phyloP scores from a whole-genome alignment of 176 grass and related monocot species.

The Saccharum officinarum region DNA sequence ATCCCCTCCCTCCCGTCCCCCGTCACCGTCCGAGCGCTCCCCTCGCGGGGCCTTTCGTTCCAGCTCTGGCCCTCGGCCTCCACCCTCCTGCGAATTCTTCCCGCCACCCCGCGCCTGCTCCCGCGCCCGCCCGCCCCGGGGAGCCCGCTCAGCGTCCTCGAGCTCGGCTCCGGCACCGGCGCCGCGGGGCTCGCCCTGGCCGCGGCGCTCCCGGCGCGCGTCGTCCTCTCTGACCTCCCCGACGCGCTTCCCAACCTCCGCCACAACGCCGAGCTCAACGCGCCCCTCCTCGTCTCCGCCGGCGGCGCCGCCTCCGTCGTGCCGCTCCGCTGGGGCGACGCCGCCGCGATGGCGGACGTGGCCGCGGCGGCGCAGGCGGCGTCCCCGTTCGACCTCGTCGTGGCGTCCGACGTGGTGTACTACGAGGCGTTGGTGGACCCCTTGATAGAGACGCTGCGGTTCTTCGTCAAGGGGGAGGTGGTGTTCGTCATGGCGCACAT shows the following conservation, averaged over 20 bases:
- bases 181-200: slow-evolving; percentile 64
- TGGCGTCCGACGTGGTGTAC: slow-evolving; percentile 86
- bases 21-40: slow-evolving; percentile 62
- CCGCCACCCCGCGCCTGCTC: slow-evolving; percentile 43
- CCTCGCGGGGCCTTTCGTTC: slow-evolving; percentile 81
- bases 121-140: neutral
- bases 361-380: neutral
- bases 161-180: slow-evolving; percentile 83
- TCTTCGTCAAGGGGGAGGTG: slow-evolving; percentile 69
- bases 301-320: slow-evolving; percentile 59
- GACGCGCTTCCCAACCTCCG: slow-evolving; percentile 70
- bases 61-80: slow-evolving; percentile 94
- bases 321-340: slow-evolving; percentile 58
- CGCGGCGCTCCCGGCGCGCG: slow-evolving; percentile 51
- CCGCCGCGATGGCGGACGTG: slow-evolving; percentile 38
- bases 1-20: slow-evolving; percentile 52
- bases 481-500: slow-evolving; percentile 85
- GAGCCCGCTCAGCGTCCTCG: slow-evolving; percentile 62
- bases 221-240: slow-evolving; percentile 72
- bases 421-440: slow-evolving; percentile 84
- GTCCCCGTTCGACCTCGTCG: slow-evolving; percentile 61
- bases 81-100: slow-evolving; percentile 68
- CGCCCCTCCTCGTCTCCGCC: slow-evolving; percentile 39
- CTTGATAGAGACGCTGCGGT: slow-evolving; percentile 69
- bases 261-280: slow-evolving; percentile 74